phyloP scores from a whole-genome alignment of 2,329 filamentous ascomycete species.

The Fusarium sp. region DNA sequence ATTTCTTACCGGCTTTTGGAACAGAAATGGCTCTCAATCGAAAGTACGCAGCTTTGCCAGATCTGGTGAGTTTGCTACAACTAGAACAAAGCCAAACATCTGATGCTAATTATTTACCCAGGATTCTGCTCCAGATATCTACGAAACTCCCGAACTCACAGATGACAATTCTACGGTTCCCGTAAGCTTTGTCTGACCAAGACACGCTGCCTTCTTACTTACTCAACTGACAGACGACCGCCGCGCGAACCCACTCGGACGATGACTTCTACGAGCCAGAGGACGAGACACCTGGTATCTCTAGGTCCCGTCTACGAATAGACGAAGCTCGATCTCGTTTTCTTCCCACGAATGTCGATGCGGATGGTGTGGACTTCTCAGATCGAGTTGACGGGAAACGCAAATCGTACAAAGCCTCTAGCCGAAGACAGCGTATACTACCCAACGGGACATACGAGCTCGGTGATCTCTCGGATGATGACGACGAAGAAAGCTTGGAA shows the following conservation, averaged over 20 bases:
- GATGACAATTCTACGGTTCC: constrained; percentile 89
- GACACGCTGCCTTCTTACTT: constrained; percentile 32
- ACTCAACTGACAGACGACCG: constrained; percentile 59
- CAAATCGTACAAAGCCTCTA: constrained; percentile 83
- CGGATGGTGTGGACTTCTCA: constrained; percentile 85
- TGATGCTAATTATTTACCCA: constrained; percentile 52
- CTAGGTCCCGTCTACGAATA: constrained; percentile 79
- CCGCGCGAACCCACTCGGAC: constrained; percentile 68
- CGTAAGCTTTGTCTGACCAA: constrained; percentile 62
- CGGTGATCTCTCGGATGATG: constrained; percentile 80
- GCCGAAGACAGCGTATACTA: constrained; percentile 71
- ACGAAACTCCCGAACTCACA: constrained; percentile 93
- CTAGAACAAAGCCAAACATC: constrained; percentile 2
- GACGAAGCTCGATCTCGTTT: constrained; percentile 85
- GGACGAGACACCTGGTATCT: constrained; percentile 75
- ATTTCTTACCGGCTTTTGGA: background rate
- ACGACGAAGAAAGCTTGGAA: constrained; percentile 78
- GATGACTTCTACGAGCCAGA: constrained; percentile 72
- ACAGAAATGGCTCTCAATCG: constrained; percentile 76
- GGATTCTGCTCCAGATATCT: constrained; percentile 94
- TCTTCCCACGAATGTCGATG: constrained; percentile 78
- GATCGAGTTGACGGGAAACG: constrained; percentile 86
- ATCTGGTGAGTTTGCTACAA: constrained; percentile 67
- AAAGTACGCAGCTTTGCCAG: constrained; percentile 85
- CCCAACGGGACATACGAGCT: constrained; percentile 73